Base-by-base conservation (phyloP, 345 rosid genomes). In the Gossypium arboreum region DNA sequence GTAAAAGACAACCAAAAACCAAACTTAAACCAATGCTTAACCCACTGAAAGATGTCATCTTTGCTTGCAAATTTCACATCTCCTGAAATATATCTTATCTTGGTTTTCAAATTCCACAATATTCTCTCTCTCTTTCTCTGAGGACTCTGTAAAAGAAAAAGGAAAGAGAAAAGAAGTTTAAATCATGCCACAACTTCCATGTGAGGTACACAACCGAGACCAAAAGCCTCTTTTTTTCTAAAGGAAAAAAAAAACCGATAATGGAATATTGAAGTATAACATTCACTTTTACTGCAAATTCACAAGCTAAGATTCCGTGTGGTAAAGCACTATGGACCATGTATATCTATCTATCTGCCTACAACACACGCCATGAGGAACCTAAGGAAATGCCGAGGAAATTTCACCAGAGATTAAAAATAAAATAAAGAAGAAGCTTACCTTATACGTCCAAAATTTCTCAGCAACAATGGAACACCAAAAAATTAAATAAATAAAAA, bases 1-100 rank as follows among this genome's bases (percentile, higher is more conserved):
- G 58, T n/a, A 90, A 69, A 74, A 95, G 88, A 76, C 86, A 88
- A 56, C 92, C 96, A 76, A 90, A 91, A 25, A 86, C 90, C 59
- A 90, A 57, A 75, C 96, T 83, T 39, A 95, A 83, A 60, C 91
- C 89, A 62, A 95, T 78, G 29, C 92, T 91, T 82, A 95, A 87
- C 7, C 93, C 90, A 81, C 86, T 83, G 15, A 87, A 81, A 79
- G 86, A 77, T 65, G 72, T 59, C 97, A 92, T 92, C 79, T 80
- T 82, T 76, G 47, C 48, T 68, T 63, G 61, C 12, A 71, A 79
- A 63, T 81, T 88, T 88, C 83, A 86, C 87, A 86, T 89, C 68
- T 83, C 87, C 82, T 72, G 61, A 24, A 62, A 44, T 3, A 68
- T 68, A 50, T 47, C 52, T 18, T 72, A 73, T 48, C 44, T 44